Base-by-base conservation (phyloP, 805 yeast genomes). In the Kazachstania psychrophila region DNA sequence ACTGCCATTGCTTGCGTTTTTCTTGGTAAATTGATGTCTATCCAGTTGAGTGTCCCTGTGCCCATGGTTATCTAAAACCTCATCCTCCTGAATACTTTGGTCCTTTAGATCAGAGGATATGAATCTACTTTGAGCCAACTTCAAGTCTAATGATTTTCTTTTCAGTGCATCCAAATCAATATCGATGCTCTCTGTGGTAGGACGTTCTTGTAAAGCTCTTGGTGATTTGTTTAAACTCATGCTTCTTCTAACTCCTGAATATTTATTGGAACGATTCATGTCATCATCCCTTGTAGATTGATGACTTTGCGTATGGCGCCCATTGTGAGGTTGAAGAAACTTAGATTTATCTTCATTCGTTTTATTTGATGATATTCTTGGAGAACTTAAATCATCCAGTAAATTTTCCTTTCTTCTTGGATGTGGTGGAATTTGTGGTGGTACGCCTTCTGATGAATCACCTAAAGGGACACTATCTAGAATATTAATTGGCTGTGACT, bases 131-230 rank as follows among this genome's bases (percentile, higher is more conserved):
- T 54, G 57, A n/a, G n/a, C n/a, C 32, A 44, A 45, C 29, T 53
- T 50, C 23, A 52, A 33, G 37, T 56, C 58, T 18, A 56, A 33
- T 3, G 61, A 53, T 26, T 38, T 41, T 15, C 34, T 37, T 33
- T 39, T 48, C 10, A 42, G 40, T 11, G 41, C 47, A 13, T 51
- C 49, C 11, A 55, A 33, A 36, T 53, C 48, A 11, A 55, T 31
- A 23, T 51, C 51, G 24, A 53, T 50, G 33, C 58, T 53, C 35
- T 55, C 58, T 18, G 51, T 52, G 3, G 60, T 52, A 3, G 52
- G 50, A 7, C 48, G 40, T 6, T 31, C 40, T 6, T 29, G 20
- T 19, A 43, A 28, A 13, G 12, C 24, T 14, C 27, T 35, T 9
- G 38, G 31, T 6, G 17, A 14, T 6, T 26, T 15, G 8, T 20